phyloP scores from a whole-genome alignment of 1,139 yeast species.

The Casaregolazyma lundiana region DNA sequence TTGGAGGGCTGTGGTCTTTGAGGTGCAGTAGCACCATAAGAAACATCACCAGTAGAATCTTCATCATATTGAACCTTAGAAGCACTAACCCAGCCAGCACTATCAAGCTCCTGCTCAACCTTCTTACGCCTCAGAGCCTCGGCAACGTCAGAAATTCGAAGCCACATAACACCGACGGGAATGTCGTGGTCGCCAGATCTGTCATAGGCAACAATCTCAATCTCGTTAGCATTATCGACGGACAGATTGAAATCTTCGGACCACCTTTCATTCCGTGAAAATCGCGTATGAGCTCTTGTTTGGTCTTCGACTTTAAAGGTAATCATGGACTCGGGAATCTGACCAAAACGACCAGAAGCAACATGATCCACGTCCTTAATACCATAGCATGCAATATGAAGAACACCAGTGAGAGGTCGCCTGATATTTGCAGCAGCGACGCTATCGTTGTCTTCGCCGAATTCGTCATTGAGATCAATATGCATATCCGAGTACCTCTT shows the following conservation, averaged over 20 bases:
- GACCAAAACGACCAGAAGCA: slow-evolving; percentile 71
- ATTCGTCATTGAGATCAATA: slow-evolving; percentile 57
- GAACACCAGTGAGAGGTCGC: slow-evolving; percentile 76
- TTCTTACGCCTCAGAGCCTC: slow-evolving; percentile 92
- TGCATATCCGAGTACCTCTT: slow-evolving; percentile 88
- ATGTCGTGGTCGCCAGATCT: slow-evolving; percentile 59
- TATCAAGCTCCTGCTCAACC: slow-evolving; percentile 68
- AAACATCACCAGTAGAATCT: slow-evolving; percentile 10
- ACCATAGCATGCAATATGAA: slow-evolving; percentile 65
- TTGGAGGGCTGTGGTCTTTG: neutral
- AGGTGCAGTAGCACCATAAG: slow-evolving; percentile 8
- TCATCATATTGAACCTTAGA: slow-evolving; percentile 34
- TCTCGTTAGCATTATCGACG: slow-evolving; percentile 87
- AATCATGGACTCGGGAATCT: slow-evolving; percentile 75
- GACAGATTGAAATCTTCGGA: slow-evolving; percentile 74
- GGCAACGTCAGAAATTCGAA: slow-evolving; percentile 80
- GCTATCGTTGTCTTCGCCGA: slow-evolving; percentile 38
- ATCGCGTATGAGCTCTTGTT: slow-evolving; percentile 68
- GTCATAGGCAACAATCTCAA: slow-evolving; percentile 84
- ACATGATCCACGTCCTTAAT: slow-evolving; percentile 90
- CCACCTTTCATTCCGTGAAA: slow-evolving; percentile 77
- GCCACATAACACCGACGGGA: slow-evolving; percentile 95
- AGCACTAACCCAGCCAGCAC: slow-evolving; percentile 87
- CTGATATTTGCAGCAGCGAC: slow-evolving; percentile 61
- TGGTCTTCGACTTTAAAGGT: slow-evolving; percentile 83